Base-by-base conservation (phyloP, 192 early-diverging fungal genomes). In the Endogone sp. region DNA sequence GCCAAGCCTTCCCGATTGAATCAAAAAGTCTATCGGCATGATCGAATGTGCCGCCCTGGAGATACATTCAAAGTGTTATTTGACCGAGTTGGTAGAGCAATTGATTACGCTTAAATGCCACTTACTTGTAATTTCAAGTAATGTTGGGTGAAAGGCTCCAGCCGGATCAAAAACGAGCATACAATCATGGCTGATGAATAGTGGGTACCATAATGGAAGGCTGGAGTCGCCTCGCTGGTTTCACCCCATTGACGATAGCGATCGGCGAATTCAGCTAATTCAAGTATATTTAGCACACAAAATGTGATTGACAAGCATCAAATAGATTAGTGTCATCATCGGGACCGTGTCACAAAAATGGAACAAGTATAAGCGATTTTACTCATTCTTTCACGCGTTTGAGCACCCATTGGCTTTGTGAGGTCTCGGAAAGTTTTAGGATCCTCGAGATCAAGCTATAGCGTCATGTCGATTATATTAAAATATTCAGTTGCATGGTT, bases 161-260 rank as follows among this genome's bases (percentile, higher is more conserved):
- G 70, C 13, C 96, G 86, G 22, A 98, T 86, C 63, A 98, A 72
- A 70, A 93, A 98, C 28, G 91, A 93, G 24, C 94, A 88, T 2
- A 95, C 94, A 57, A 92, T 88, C 77, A 92, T 92, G 1, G 96
- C 92, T 4, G 94, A 97, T 1, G 93, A 95, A 75, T 98, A 98
- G 73, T 98, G 96, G 10, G 95, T 95, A n/a, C 95, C 96, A 74
- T 98, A 98, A 63, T 94, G 93, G 78, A 96, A 96, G 55, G 85
- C 82, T 29, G 85, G 85, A 69, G 82, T 71, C 27, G 81, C 78
- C 59, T 89, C 88, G 31, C 74, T 66, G 4, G 77, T 79, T 61
- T 79, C 77, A 24, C 69, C 73, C 86, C 88, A 89, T 32, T 84
- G 82, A 28, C 81, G 79, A 72, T 86, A 88, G 20, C 88, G 77